Evolutionary conservation across 352 stramenopile species (phyloP).

Genomic region (Thalassiosira mediterranea): DNA sequence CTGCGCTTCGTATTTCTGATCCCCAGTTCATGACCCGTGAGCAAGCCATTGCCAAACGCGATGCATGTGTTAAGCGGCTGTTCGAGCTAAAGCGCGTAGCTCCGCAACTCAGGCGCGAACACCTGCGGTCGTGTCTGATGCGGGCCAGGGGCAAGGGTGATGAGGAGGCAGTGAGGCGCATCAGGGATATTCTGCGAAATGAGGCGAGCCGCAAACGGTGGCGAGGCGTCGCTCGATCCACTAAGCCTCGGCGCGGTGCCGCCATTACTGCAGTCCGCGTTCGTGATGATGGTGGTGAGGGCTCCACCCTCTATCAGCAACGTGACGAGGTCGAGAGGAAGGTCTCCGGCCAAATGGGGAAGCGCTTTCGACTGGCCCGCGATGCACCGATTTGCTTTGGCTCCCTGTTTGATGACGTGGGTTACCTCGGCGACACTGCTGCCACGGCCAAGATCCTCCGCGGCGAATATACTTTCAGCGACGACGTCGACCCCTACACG

Average conservation of each 20-base stretch:
- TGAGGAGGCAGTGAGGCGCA: not conserved
- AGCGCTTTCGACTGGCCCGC: not conserved
- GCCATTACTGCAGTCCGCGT: not conserved
- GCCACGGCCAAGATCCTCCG: constrained; percentile 6
- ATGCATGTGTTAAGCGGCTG: not conserved
- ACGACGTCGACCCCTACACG: not conserved
- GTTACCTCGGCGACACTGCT: not conserved
- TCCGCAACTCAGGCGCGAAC: not conserved
- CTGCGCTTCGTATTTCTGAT: not conserved
- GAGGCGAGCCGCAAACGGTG: not conserved
- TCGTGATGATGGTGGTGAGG: not conserved
- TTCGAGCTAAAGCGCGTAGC: not conserved
- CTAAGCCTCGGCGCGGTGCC: not conserved
- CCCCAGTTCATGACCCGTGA: not conserved
- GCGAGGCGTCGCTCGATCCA: not conserved
- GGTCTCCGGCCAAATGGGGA: not conserved
- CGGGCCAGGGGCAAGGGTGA: not conserved
- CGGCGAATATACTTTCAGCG: constrained; percentile 9
- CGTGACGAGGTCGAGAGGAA: not conserved
- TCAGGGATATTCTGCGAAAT: not conserved
- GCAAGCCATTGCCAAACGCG: not conserved
- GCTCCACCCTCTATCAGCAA: not conserved
- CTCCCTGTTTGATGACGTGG: not conserved
- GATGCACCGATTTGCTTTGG: not conserved
- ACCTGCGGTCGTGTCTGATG: not conserved